Base-by-base conservation (phyloP, 148 eudicot genomes). In the Silene conica region DNA sequence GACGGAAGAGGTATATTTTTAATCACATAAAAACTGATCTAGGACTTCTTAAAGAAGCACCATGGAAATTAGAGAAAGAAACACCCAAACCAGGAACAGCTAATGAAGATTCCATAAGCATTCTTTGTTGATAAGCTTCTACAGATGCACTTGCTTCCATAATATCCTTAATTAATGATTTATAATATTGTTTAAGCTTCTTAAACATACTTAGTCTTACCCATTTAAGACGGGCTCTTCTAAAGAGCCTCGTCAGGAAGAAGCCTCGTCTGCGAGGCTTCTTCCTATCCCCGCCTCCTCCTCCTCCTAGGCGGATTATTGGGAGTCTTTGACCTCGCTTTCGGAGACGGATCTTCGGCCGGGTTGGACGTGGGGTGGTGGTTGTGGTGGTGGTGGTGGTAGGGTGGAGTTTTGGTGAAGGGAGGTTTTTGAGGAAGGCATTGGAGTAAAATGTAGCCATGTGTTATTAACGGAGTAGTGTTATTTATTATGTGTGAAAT, bases 141-240 rank as follows among this genome's bases (percentile, higher is more conserved):
- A 78, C 63, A 7, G 82, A 77, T 0, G 78, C 82, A 54, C 86
- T 76, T 0, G 81, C 87, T 67, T 85, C 92, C 0, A 86, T 75
- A 1, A 90, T 63, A 43, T 88, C 90, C 57, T 74, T 82, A 6
- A 88, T 76, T 73, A 85, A 28, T 4, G 82, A 74, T 45, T 70
- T 52, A 61, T 90, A 90, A 54, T 82, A 84, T 1, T 79, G 58
- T 41, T 76, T 86, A 63, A 90, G 82, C 65, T 81, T 86, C 74
- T 69, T 88, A 60, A 90, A 62, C 79, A 76, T 69, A 67, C 76
- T 67, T n/a, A 85, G 20, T 80, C 77, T 86, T 75, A 81, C 46
- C 87, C 87, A 86, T 63, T 71, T 77, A 1, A 85, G 55, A 3
- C 80, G 71, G 12, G 74, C 78, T 50, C 90, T 83, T 12, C 90